Evolutionary conservation across 805 yeast genomes (phyloP).

Genomic region (Saturnispora gosingensis): DNA sequence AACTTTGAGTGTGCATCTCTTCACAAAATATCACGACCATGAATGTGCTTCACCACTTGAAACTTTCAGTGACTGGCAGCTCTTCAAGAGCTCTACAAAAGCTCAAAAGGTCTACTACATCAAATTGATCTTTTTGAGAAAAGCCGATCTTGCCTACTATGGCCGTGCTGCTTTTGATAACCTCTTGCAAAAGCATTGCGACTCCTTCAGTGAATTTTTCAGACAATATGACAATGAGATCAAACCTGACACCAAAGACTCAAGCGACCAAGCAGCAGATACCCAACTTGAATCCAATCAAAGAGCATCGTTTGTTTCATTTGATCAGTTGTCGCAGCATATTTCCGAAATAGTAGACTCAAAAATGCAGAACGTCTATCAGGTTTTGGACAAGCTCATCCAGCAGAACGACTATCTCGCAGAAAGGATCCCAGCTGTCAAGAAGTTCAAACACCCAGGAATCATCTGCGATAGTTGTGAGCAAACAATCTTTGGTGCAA

Average conservation of each 20-base stretch:
- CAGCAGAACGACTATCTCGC: background rate
- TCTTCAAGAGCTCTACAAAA: background rate
- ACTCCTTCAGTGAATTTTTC: background rate
- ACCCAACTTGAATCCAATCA: background rate
- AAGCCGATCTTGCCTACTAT: background rate
- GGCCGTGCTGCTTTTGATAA: background rate
- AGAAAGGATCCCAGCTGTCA: background rate
- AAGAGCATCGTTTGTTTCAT: background rate
- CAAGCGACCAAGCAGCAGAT: background rate
- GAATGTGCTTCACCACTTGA: background rate
- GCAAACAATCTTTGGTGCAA: constrained; percentile 27
- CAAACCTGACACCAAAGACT: background rate
- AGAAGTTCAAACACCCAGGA: constrained; percentile 12
- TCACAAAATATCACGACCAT: background rate
- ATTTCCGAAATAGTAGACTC: background rate
- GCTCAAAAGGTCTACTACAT: background rate
- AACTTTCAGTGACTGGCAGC: background rate
- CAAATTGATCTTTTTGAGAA: background rate
- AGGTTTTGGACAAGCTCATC: background rate
- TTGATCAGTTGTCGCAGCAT: background rate
- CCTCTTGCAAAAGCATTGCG: background rate
- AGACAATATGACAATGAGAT: background rate
- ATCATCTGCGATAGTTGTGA: constrained; percentile 29
- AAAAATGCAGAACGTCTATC: background rate
- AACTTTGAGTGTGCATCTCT: background rate